Base-by-base conservation (phyloP, 148 eudicot genomes). In the Mesembryanthemum crystallinum region DNA sequence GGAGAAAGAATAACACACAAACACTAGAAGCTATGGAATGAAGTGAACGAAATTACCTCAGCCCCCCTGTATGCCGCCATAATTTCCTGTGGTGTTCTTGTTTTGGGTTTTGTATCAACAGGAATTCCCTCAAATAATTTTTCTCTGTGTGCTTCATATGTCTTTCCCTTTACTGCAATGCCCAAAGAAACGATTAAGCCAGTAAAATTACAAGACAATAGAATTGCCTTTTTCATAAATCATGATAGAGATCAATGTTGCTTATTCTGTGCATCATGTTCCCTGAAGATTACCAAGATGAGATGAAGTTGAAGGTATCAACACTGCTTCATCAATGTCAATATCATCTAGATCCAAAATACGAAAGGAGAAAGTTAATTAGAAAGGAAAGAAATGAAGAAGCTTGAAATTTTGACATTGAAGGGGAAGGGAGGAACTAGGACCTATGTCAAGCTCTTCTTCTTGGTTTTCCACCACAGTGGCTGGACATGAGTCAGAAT, bases 51-150 rank as follows among this genome's bases (percentile, higher is more conserved):
- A 52, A 45, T 83, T 85, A 91, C 93, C 91, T 80, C 92, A 62
- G 89, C 71, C 73, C 89, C 91, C 70, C 88, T 85, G 75, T 92
- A 92, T 33, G 75, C 76, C 27, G 97, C 94, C 83, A 89, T 81
- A 67, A 92, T 89, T 81, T 92, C 97, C 80, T 89, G 90, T 51
- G 76, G 85, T 67, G 97, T 92, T 79, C 92, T 88, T 32, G 79
- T 67, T 73, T 82, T 81, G 81, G 97, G 97, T 58, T 79, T 85
- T 58, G 67, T 71, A 76, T 85, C 90, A 80, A 54, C 78, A 72
- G 66, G 59, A 25, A 72, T 82, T 20, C 85, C 90, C 20, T 77
- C 88, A 75, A 92, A 78, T 62, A 92, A 81, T 69, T 78, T 87
- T 55, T 87, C 87, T 76, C 86, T 83, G 47, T 76, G 72, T 62